Evolutionary conservation across 2,329 filamentous ascomycete genomes (phyloP).

Genomic region (Clonostachys rosea): DNA sequence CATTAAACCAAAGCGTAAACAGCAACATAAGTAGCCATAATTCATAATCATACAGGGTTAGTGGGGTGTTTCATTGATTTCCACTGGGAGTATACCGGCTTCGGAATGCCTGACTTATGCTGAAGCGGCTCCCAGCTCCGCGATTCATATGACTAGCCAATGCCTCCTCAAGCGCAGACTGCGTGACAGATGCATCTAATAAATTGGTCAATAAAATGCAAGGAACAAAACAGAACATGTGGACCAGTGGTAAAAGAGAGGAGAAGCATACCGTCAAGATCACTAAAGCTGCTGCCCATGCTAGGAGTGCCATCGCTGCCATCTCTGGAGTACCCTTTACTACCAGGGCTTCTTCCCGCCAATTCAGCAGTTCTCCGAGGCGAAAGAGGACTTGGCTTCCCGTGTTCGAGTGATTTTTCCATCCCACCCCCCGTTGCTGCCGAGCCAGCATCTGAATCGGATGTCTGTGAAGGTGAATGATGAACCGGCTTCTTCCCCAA

Average conservation of each 20-base stretch:
- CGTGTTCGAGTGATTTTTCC: constrained; percentile 19
- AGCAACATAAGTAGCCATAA: no score
- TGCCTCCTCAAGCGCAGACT: constrained; percentile 75
- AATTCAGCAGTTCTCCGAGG: constrained; percentile 57
- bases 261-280: constrained; percentile 63
- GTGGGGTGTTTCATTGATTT: neutral
- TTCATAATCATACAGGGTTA: no score
- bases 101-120: constrained; percentile 63
- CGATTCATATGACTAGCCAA: constrained; percentile 49
- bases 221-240: neutral
- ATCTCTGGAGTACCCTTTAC: constrained; percentile 46
- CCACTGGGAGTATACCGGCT: constrained; percentile 48
- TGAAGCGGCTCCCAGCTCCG: constrained; percentile 46
- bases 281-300: constrained; percentile 83
- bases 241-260: neutral
- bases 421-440: constrained; percentile 24
- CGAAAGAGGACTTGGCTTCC: constrained; percentile 40
- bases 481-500: constrained; percentile 17
- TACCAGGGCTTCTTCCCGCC: constrained; percentile 46
- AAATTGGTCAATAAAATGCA: constrained; percentile 1
- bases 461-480: constrained; percentile 45
- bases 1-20: no score
- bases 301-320: constrained; percentile 71
- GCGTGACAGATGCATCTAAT: constrained; percentile 72
- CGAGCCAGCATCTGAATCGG: constrained; percentile 59